Evolutionary conservation across 805 yeast species (phyloP), one percentile per base, ranked within the genome.

Genomic region (Starmerella bacillaris): DNA sequence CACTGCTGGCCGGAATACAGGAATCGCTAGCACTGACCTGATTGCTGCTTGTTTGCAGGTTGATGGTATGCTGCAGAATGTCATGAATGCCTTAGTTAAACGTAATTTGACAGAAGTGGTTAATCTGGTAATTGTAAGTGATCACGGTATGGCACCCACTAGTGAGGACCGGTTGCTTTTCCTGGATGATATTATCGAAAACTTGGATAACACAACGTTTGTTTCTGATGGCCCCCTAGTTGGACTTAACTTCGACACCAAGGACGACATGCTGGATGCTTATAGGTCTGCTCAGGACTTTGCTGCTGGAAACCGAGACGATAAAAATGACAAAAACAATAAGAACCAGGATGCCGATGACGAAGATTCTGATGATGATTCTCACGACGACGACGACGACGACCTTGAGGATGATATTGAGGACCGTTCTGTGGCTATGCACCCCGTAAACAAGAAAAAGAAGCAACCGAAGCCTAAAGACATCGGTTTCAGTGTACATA

Each of bases 81-180:
- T 80, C 27, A 57, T 63, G 12, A 41, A 55, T 18, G 74, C 67
- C 6, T 45, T 84, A 16, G 39, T 49, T 1, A 48, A 51, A 15
- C 60, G 93, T 37, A 72, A 77, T 44, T 56, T 82, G 39, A 56
- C 65, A 0, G 63, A 71, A 17, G 63, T 80, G 28, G 78, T 77
- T 15, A 84, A 86, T 51, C 56, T 84, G 16, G 56, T 86, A 0
- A 58, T 84, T 29, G 77, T 84, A 3, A 78, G 93, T 30, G 94
- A 84, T 53, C 94, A 83, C 52, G 94, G 94, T 8, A 83, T 82
- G 93, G 75, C 92, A 0, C 86, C 93, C 5, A 77, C 92, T 1
- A 66, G 79, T 1, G 67, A 72, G 42, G 68, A 72, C 9, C 58
- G 93, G 40, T 53, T 79, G 8, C 57, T 83, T 2, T 70, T 70